Conservation (phyloP, 2,329 filamentous ascomycete genomes). For the Cercospora canescens region DNA sequence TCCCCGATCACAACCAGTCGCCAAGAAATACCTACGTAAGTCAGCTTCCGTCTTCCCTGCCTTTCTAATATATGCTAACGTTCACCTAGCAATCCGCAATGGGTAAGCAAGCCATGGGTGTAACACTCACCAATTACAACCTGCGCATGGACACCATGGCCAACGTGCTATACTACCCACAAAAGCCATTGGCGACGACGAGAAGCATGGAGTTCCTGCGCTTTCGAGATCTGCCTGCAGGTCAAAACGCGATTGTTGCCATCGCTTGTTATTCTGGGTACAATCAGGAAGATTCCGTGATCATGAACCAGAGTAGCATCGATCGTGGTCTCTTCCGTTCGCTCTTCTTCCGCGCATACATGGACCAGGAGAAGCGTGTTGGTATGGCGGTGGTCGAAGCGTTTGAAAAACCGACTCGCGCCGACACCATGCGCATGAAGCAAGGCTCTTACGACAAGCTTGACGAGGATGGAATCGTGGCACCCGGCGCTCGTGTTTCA, state of each 20-base stretch:
- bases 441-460: slow-evolving; percentile 74
- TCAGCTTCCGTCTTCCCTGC: neutral
- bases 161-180: slow-evolving; percentile 97
- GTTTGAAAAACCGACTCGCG: slow-evolving; percentile 91
- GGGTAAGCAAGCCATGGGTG: slow-evolving; percentile 99
- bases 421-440: slow-evolving; percentile 87
- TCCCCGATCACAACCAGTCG: slow-evolving; percentile 98
- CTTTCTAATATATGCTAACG: neutral
- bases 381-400: slow-evolving; percentile 89
- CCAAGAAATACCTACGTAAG: slow-evolving; percentile 81
- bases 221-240: slow-evolving; percentile 94
- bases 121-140: slow-evolving; percentile 95
- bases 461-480: slow-evolving; percentile 92
- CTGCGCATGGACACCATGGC: slow-evolving; percentile 99
- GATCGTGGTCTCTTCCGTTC: slow-evolving; percentile 96
- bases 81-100: slow-evolving; percentile 81
- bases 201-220: slow-evolving; percentile 98
- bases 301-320: slow-evolving; percentile 99
- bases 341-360: slow-evolving; percentile 96
- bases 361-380: slow-evolving; percentile 93
- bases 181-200: slow-evolving; percentile 94
- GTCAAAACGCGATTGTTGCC: slow-evolving; percentile 97
- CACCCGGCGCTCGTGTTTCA: slow-evolving; percentile 89
- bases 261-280: slow-evolving; percentile 98
- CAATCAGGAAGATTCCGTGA: slow-evolving; percentile 99